These are phyloP conservation scores for Moricandia arvensis DNA, from an alignment of 345 rosid genomes.

Conservation along the genomic window DNA sequence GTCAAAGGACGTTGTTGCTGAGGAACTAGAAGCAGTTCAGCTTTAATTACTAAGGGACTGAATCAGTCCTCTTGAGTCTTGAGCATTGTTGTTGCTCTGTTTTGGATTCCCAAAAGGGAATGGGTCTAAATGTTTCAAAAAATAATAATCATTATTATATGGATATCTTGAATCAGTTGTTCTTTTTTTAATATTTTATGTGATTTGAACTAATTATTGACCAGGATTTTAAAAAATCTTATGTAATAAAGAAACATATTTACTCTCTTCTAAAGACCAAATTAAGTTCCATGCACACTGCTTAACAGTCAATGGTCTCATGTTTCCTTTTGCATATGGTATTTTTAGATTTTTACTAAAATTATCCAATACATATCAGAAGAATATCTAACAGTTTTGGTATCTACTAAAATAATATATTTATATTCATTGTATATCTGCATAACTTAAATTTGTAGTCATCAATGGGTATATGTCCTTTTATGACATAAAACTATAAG, in stretches of 20 bases:
- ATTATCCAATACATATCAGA: background rate
- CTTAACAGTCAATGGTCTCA: background rate
- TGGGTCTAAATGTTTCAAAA: background rate
- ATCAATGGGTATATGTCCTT: background rate
- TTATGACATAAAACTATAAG: background rate
- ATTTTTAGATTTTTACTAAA: background rate
- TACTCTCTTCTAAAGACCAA: background rate
- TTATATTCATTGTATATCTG: background rate
- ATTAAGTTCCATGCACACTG: background rate
- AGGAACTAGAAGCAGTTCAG: slow-evolving; percentile 8
- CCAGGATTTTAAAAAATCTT: background rate
- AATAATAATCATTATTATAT: background rate
- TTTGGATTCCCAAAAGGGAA: background rate
- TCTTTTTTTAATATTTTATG: background rate
- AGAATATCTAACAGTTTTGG: background rate
- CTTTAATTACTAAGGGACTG: background rate
- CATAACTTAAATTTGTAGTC: background rate
- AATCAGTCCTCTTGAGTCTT: background rate
- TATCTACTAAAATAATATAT: background rate
- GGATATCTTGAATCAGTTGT: background rate
- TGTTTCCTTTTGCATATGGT: background rate
- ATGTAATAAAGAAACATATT: background rate
- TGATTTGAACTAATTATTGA: background rate
- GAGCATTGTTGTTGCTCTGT: slow-evolving; percentile 4
- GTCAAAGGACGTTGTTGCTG: slow-evolving; percentile 44